These are phyloP conservation scores for Magnolia officinalis DNA, from an alignment of 164 flowering plant genomes.

Conservation along the genomic window DNA sequence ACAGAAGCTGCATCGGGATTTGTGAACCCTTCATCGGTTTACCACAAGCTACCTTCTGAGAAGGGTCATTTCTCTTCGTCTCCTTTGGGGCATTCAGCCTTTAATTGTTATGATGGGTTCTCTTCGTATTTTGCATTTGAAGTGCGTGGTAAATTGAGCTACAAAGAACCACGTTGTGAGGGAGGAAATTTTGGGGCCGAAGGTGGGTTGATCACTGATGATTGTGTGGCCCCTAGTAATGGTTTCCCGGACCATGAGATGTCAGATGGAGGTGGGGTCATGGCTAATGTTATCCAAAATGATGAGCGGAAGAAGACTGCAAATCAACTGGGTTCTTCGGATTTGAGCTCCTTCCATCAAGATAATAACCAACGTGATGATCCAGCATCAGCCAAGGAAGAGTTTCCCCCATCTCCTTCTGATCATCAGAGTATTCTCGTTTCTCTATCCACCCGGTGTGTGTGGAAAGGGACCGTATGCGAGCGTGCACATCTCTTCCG, in stretches of 20 bases:
- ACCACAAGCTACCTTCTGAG: conserved; percentile 3
- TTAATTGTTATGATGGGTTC: conserved; percentile 20
- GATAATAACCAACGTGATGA: conserved; percentile 38
- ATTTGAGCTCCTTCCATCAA: conserved; percentile 34
- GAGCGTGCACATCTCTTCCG: conserved; percentile 88
- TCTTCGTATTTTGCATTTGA: conserved; percentile 23
- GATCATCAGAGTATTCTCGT: conserved; percentile 96
- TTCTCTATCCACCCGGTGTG: conserved; percentile 83
- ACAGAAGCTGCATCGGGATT: conserved; percentile 15
- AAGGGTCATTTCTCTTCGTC: conserved; percentile 8
- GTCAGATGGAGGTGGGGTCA: conserved; percentile 13
- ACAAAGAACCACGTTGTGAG: conserved; percentile 4
- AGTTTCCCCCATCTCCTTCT: conserved; percentile 86
- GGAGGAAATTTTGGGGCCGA: conserved; percentile 12
- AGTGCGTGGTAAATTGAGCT: conserved; percentile 17
- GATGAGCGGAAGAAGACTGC: conserved; percentile 15
- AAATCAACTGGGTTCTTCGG: conserved; percentile 24
- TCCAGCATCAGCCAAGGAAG: conserved; percentile 52
- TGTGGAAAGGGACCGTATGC: conserved; percentile 98
- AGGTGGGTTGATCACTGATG: conserved; percentile 2
- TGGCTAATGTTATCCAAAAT: conserved; percentile 12
- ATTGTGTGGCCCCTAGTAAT: conserved; percentile 12
- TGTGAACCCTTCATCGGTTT: conserved; percentile 9
- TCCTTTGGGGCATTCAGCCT: conserved; percentile 13
- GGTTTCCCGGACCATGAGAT: conserved; percentile 21